Percentiles rank a stretch among this genome's conserved stretches.
Evolutionary conservation across 2,329 filamentous ascomycete species (phyloP).

Genomic region (Whalleya microplaca): DNA sequence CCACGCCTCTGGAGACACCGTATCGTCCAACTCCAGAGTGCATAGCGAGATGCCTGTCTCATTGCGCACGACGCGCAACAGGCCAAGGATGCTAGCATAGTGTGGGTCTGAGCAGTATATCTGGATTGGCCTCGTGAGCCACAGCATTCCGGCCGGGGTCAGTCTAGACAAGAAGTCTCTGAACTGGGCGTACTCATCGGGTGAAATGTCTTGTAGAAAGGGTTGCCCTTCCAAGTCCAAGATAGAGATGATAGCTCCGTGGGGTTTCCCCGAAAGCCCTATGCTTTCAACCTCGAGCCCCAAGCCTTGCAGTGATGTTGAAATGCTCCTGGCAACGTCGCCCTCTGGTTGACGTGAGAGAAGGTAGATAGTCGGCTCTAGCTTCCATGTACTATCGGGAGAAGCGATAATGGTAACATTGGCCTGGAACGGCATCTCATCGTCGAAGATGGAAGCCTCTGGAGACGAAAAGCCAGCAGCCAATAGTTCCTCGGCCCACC

Average conservation of each 20-base stretch:
- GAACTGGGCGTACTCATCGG: conserved; percentile 3
- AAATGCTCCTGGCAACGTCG: neutral
- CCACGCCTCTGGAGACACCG: neutral
- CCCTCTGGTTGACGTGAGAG: conserved; percentile 5
- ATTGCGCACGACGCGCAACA: conserved; percentile 11
- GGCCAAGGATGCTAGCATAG: conserved; percentile 13
- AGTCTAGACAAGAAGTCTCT: conserved; percentile 3
- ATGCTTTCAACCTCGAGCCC: conserved; percentile 2
- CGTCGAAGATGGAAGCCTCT: neutral
- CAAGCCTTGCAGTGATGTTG: neutral
- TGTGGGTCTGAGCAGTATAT: conserved; percentile 14
- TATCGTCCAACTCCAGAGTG: conserved; percentile 16
- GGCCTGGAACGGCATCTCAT: conserved; percentile 3
- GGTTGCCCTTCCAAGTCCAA: conserved; percentile 12
- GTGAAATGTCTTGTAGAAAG: conserved; percentile 11
- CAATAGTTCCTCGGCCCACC: conserved; percentile 17
- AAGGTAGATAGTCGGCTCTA: conserved; percentile 1
- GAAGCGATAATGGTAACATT: conserved; percentile 13
- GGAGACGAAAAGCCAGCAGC: conserved; percentile 12
- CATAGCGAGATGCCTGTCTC: conserved; percentile 7
- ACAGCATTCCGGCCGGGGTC: conserved; percentile 7
- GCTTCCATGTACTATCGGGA: neutral
- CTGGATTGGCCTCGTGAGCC: conserved; percentile 15
- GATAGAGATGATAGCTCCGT: conserved; percentile 7
- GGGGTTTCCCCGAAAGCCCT: neutral